A percentile compares a stretch with the other conserved stretches of the same genome.
Evolutionary conservation across 2,329 filamentous ascomycete species (phyloP).

Genomic region (Erysiphe neolycopersici): DNA sequence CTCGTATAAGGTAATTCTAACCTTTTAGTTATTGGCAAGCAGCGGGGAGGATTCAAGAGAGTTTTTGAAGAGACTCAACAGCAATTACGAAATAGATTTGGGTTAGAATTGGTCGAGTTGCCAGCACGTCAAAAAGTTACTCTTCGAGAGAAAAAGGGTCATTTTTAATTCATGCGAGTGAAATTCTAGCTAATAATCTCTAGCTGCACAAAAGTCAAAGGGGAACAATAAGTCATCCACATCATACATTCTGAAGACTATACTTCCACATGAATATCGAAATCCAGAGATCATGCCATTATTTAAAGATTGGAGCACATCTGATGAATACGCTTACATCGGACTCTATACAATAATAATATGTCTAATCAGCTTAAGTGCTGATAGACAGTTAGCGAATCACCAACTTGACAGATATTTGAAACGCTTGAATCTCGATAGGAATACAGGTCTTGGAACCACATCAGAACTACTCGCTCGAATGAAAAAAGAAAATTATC

Average conservation of each 20-base stretch:
- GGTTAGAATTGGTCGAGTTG: conserved; percentile 79
- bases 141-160: conserved; percentile 52
- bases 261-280: conserved; percentile 41
- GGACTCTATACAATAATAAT: conserved; percentile 62
- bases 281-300: conserved; percentile 40
- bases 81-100: conserved; percentile 45
- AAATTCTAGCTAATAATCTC: conserved; percentile 15
- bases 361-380: conserved; percentile 43
- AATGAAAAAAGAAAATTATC: conserved; percentile 60
- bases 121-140: conserved; percentile 60
- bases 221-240: conserved; percentile 29
- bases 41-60: conserved; percentile 41
- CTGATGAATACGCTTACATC: conserved; percentile 52
- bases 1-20: conserved; percentile 1
- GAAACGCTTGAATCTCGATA: conserved; percentile 44
- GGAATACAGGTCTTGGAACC: conserved; percentile 43
- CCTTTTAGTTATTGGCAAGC: conserved; percentile 14
- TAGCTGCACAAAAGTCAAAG: conserved; percentile 16
- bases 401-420: conserved; percentile 55
- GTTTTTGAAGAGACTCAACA: conserved; percentile 57
- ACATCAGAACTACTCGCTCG: conserved; percentile 49
- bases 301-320: conserved; percentile 33
- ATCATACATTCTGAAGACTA: conserved; percentile 52
- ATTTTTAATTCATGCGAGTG: conserved; percentile 4
- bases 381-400: conserved; percentile 45